Base-by-base conservation (phyloP, 2,329 filamentous ascomycete species). In the Exophiala bonariae region DNA sequence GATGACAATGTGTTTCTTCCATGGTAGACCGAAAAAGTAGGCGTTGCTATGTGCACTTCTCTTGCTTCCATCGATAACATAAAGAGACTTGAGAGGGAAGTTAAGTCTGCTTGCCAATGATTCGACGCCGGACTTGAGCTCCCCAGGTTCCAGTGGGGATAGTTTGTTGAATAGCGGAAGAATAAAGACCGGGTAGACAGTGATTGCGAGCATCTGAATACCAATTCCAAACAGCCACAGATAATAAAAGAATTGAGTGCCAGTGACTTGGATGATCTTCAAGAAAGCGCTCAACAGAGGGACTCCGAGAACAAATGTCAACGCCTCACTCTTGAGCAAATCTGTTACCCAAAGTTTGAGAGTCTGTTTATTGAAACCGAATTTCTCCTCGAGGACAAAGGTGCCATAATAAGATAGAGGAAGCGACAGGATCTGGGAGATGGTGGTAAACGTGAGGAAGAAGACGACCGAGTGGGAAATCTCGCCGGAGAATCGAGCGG, bases 1-100 rank as follows among this genome's bases (percentile, higher is more conserved):
- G 65, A 99, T 95, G 63, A 99, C 93, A 75, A 99, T 99, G 76
- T 97, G 95, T 81, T 97, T 97, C 81, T 96, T 96, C 91, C 92
- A 99, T 33, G 93, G 93, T 46, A 99, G 81, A 51, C 93, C 93
- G 61, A 95, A 96, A 75, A 99, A 99, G 72, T 95, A 95, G 16
- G 89, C 88, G 64, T 95, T 95, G 72, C 86, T 90, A 72, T 95
- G 89, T 18, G 87, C 86, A 64, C 85, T 89, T 60, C 89, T 81
- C 76, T 92, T 92, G 74, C 86, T 91, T 40, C 89, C 89, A 65
- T 95, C 89, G 62, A 99, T 99, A 63, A 97, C 91, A 64, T 95
- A 89, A 35, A 99, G 80, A 65, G 97, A 90, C 54, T 87, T 83
- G 22, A 99, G 84, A 2, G 93, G 93, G 71, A 99, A 99, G 54